Percentiles rank a stretch among this genome's conserved stretches.
Evolutionary conservation across 345 rosid genomes (phyloP).

Genomic region (Corchorus capsularis): DNA sequence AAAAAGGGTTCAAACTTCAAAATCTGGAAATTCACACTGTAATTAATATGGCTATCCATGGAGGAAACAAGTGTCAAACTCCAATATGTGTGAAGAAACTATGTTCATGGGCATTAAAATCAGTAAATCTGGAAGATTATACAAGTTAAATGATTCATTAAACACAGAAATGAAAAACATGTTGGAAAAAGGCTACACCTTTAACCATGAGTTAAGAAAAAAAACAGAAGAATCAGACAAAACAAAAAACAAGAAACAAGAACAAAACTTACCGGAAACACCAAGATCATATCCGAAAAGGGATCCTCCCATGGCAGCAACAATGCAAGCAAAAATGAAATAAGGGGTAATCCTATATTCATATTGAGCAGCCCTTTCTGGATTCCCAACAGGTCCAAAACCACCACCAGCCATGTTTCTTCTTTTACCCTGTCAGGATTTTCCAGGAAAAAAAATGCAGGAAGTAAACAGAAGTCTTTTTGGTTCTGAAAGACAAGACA

Average conservation of each 20-base stretch:
- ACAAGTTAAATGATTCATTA: neutral
- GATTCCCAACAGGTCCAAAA: conserved; percentile 36
- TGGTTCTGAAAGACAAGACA: neutral
- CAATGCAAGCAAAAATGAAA: conserved; percentile 59
- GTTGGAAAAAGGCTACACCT: neutral
- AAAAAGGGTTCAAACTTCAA: neutral
- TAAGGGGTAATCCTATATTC: conserved; percentile 62
- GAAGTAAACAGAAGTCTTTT: neutral
- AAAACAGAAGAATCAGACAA: neutral
- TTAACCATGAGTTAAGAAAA: neutral
- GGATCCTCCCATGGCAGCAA: conserved; percentile 72
- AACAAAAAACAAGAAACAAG: neutral
- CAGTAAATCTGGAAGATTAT: neutral
- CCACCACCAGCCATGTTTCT: conserved; percentile 68
- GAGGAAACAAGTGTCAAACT: neutral
- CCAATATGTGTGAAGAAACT: neutral
- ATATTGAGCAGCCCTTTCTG: conserved; percentile 71
- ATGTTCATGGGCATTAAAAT: neutral
- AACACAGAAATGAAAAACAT: no score
- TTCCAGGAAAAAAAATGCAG: neutral
- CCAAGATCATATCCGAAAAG: conserved; percentile 90
- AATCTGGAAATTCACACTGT: neutral
- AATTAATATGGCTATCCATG: neutral
- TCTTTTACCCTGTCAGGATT: neutral
- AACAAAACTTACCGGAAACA: conserved; percentile 59